Percentiles rank a stretch among this genome's conserved stretches.
Evolutionary conservation across 352 stramenopile species (phyloP).

Genomic region (Sclerospora graminicola): DNA sequence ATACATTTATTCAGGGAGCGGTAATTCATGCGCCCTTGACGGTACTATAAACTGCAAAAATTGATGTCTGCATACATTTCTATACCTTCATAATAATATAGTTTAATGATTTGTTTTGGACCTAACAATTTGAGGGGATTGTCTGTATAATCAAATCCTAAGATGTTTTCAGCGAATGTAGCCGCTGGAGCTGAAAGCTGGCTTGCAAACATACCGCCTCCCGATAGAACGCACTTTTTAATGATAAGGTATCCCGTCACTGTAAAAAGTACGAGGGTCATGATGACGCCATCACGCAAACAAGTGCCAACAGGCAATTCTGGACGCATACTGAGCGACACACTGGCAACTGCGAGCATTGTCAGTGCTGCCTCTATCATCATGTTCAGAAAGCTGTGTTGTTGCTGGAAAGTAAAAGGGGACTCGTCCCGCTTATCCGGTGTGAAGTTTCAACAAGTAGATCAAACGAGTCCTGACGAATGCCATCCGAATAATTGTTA

Average conservation of each 20-base stretch:
- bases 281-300: constrained; percentile 50
- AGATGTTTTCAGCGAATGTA: constrained; percentile 66
- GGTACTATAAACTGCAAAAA: too few relatives aligned
- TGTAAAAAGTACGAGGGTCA: constrained; percentile 34
- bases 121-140: too few relatives aligned
- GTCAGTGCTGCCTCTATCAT: constrained; percentile 42
- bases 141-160: constrained; percentile 8
- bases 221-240: constrained; percentile 75
- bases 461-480: constrained; percentile 90
- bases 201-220: constrained; percentile 78
- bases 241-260: constrained; percentile 58
- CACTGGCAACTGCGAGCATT: constrained; percentile 40
- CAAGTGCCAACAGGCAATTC: constrained; percentile 44
- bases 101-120: too few relatives aligned
- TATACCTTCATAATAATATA: too few relatives aligned
- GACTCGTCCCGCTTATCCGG: constrained; percentile 72
- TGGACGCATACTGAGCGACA: constrained; percentile 51
- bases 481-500: constrained; percentile 93
- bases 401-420: constrained; percentile 76
- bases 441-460: constrained; percentile 75
- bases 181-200: constrained; percentile 73
- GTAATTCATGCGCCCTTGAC: too few relatives aligned
- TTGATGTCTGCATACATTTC: too few relatives aligned
- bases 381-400: constrained; percentile 61
- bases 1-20: too few relatives aligned